Conservation (phyloP, 495 filamentous ascomycete genomes). For the Penicillium antarcticum region DNA sequence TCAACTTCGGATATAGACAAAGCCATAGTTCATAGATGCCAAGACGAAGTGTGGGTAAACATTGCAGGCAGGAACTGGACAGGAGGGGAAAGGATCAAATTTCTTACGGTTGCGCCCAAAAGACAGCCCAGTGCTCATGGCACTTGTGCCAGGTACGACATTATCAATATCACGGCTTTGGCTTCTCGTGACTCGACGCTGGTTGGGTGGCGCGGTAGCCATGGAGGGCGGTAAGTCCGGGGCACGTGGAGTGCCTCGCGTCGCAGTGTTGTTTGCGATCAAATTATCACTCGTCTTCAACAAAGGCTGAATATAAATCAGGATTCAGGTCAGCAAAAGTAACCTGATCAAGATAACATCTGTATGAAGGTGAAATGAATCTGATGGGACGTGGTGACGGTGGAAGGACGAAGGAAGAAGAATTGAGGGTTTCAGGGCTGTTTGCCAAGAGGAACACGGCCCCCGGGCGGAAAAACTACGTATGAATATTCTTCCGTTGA, state of each 20-base stretch:
- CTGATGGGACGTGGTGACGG: too few relatives aligned
- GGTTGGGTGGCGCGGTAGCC: slow-evolving; percentile 5
- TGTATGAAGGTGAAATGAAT: too few relatives aligned
- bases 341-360: too few relatives aligned
- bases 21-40: not conserved
- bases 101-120: not conserved
- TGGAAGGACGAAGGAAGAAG: too few relatives aligned
- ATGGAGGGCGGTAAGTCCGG: slow-evolving; percentile 15
- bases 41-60: not conserved
- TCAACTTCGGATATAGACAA: not conserved
- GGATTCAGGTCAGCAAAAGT: too few relatives aligned
- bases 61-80: not conserved
- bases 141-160: not conserved
- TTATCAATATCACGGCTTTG: slow-evolving; percentile 21
- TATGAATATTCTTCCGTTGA: not conserved
- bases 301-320: not conserved
- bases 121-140: not conserved
- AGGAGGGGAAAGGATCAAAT: not conserved
- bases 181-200: slow-evolving; percentile 23
- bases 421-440: too few relatives aligned
- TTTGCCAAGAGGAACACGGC: too few relatives aligned
- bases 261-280: not conserved
- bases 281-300: too few relatives aligned
- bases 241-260: not conserved
- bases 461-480: too few relatives aligned